Evolutionary conservation across 495 filamentous ascomycete genomes (phyloP).

Genomic region (Cudoniella acicularis): DNA sequence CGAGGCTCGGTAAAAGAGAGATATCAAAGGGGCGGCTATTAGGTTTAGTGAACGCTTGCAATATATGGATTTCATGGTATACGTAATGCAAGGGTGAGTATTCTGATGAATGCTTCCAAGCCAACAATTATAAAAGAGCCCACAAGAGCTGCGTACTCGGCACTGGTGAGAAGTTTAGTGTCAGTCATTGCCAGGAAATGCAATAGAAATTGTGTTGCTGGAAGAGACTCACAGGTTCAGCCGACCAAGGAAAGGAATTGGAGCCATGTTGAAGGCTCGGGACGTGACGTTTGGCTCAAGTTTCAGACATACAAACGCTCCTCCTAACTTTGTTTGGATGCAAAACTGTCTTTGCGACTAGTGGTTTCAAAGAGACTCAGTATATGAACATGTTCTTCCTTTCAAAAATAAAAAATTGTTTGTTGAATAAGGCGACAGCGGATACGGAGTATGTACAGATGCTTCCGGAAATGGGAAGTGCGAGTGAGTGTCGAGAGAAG

Average conservation of each 20-base stretch:
- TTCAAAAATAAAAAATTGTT: neutral
- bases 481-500: too few relatives aligned
- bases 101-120: constrained; percentile 73
- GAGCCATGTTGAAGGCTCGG: constrained; percentile 66
- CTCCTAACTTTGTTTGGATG: too few relatives aligned
- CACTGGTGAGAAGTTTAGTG: constrained; percentile 14
- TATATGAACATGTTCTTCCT: neutral
- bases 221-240: constrained; percentile 59
- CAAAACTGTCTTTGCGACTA: too few relatives aligned
- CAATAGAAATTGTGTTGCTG: neutral
- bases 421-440: neutral
- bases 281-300: constrained; percentile 11
- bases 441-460: constrained; percentile 12
- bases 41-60: neutral
- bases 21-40: constrained; percentile 70
- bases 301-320: constrained; percentile 13
- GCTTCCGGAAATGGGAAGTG: constrained; percentile 6
- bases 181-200: neutral
- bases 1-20: constrained; percentile 78
- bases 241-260: constrained; percentile 79
- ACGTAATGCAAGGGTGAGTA: constrained; percentile 92
- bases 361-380: neutral
- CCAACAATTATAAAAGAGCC: constrained; percentile 77
- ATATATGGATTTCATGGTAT: constrained; percentile 31
- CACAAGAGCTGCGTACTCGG: constrained; percentile 80